Evolutionary conservation across 179 eudicot species (phyloP).

Genomic region (Silene vulgaris): DNA sequence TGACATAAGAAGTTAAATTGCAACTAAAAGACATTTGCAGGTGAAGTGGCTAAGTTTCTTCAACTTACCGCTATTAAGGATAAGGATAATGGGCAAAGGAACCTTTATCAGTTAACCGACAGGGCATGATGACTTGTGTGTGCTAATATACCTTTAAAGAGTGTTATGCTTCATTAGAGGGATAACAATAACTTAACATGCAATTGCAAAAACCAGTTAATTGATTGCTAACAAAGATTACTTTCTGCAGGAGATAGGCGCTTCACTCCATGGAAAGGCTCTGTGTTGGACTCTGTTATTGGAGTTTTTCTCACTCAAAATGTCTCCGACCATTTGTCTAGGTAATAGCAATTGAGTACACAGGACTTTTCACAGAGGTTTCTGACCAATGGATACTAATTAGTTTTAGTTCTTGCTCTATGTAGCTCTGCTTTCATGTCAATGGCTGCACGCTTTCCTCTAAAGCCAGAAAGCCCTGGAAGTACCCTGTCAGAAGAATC

Average conservation of each 20-base stretch:
- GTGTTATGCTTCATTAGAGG: no score
- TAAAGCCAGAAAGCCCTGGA: conserved; percentile 32
- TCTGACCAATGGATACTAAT: not conserved
- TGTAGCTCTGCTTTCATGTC: conserved; percentile 94
- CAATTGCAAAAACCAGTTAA: not conserved
- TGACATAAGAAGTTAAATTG: not conserved
- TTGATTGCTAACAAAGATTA: not conserved
- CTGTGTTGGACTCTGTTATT: conserved; percentile 83
- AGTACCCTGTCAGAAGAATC: conserved; percentile 27
- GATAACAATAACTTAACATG: no score
- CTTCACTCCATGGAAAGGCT: conserved; percentile 93
- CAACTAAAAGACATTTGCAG: not conserved
- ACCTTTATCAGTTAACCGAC: not conserved
- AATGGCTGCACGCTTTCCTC: conserved; percentile 71
- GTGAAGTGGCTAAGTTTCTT: not conserved
- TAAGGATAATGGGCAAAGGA: not conserved
- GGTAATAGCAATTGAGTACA: conserved; percentile 36
- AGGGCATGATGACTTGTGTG: not conserved
- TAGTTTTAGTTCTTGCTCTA: conserved; percentile 10
- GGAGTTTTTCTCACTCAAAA: conserved; percentile 95
- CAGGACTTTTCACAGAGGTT: not conserved
- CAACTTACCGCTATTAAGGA: not conserved
- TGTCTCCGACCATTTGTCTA: conserved; percentile 92
- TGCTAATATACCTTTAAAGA: no score
- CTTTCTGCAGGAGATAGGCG: conserved; percentile 70